A percentile compares a stretch with the other conserved stretches of the same genome.
Conservation (phyloP, 1,284 basidiomycete species). For the Lentinula novae-zelandiae region DNA sequence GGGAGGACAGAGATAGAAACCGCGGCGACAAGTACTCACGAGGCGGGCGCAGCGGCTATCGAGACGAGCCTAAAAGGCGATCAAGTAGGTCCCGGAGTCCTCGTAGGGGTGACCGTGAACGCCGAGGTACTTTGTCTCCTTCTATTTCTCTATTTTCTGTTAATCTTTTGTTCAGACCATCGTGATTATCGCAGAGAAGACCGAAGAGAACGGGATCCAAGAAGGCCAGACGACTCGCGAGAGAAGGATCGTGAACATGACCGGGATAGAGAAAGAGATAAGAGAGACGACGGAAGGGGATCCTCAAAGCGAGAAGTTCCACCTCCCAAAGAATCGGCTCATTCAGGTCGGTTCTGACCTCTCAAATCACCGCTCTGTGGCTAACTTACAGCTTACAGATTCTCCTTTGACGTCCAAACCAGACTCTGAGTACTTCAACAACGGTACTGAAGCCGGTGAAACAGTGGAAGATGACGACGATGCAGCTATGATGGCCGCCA, state of each 20-base stretch:
- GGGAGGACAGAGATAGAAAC: slow-evolving; percentile 47
- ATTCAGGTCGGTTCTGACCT: background rate
- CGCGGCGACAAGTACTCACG: slow-evolving; percentile 35
- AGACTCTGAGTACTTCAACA: slow-evolving; percentile 27
- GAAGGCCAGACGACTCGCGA: slow-evolving; percentile 34
- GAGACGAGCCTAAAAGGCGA: slow-evolving; percentile 47
- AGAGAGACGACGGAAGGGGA: slow-evolving; percentile 31
- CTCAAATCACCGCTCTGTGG: slow-evolving; percentile 15
- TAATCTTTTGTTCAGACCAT: slow-evolving; percentile 15
- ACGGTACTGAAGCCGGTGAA: slow-evolving; percentile 62
- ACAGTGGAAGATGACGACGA: slow-evolving; percentile 63
- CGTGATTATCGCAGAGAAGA: slow-evolving; percentile 24
- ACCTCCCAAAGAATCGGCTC: background rate
- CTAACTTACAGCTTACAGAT: slow-evolving; percentile 1
- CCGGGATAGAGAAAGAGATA: slow-evolving; percentile 13
- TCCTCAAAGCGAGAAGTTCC: slow-evolving; percentile 18
- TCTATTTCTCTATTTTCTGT: background rate
- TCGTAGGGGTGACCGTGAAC: slow-evolving; percentile 43
- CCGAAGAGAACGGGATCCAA: slow-evolving; percentile 32
- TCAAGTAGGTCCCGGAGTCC: slow-evolving; percentile 71
- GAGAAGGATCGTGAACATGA: slow-evolving; percentile 22
- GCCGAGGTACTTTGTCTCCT: slow-evolving; percentile 28
- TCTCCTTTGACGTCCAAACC: background rate
- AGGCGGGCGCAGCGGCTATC: slow-evolving; percentile 32
- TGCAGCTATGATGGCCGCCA: slow-evolving; percentile 82